Evolutionary conservation across 116 monocot species (phyloP).

Genomic region (Cymodocea nodosa): DNA sequence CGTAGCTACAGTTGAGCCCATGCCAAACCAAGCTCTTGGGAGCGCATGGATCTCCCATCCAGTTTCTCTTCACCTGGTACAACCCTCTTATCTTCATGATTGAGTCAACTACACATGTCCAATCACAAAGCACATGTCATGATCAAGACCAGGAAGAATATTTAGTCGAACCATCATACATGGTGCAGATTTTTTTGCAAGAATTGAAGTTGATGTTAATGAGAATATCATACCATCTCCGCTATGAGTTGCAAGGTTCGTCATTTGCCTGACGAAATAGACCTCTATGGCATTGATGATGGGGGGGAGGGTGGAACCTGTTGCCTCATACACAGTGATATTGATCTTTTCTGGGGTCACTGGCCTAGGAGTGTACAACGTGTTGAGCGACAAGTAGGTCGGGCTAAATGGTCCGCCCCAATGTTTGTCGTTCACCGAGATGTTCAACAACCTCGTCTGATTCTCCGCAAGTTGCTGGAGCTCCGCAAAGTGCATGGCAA

Average conservation of each 20-base stretch:
- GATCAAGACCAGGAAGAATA: background rate
- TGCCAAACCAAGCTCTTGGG: background rate
- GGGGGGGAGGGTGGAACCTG: conserved; percentile 6
- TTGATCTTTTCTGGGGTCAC: too few species aligned
- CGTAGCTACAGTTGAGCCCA: background rate
- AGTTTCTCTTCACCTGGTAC: conserved; percentile 3
- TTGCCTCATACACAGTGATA: too few species aligned
- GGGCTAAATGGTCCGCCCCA: too few species aligned
- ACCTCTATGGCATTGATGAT: conserved; percentile 25
- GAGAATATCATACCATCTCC: background rate
- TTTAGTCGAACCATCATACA: background rate
- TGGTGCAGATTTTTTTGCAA: too few species aligned
- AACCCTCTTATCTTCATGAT: background rate
- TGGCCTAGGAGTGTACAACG: too few species aligned
- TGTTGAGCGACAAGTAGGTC: too few species aligned
- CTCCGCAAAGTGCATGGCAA: too few species aligned
- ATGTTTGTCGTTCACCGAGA: too few species aligned
- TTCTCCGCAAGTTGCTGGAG: too few species aligned
- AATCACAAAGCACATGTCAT: background rate
- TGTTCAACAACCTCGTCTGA: too few species aligned
- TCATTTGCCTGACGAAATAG: conserved; percentile 1
- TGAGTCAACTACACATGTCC: background rate
- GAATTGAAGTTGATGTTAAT: too few species aligned
- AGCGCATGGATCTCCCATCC: conserved; percentile 9
- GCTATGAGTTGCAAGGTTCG: background rate